These are phyloP conservation scores for Fragaria nilgerrensis DNA, from an alignment of 306 rosid genomes.

Conservation along the genomic window DNA sequence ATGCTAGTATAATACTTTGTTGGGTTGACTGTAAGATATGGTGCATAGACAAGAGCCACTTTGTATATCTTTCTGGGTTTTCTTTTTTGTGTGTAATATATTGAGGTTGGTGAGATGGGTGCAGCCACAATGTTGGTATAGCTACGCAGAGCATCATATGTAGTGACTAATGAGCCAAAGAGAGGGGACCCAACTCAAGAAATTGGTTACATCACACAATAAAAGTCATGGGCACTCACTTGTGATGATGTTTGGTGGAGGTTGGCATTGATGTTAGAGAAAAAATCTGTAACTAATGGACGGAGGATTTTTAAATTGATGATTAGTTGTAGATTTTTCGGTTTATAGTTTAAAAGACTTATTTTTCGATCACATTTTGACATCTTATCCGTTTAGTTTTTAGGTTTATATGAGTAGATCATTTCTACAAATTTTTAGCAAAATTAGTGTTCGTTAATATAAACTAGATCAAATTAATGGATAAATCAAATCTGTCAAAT, in stretches of 20 bases:
- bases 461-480: too few species aligned
- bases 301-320: too few species aligned
- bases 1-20: conserved; percentile 1
- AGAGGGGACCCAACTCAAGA: conserved; percentile 17
- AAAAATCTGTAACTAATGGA: not conserved
- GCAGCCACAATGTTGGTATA: not conserved
- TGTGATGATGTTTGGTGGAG: conserved; percentile 6
- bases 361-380: too few species aligned
- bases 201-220: conserved; percentile 29
- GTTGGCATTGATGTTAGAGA: conserved; percentile 5
- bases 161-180: not conserved
- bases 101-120: conserved; percentile 2
- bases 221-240: conserved; percentile 19
- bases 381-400: too few species aligned
- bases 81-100: not conserved
- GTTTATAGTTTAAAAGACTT: too few species aligned
- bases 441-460: too few species aligned
- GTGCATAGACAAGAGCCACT: not conserved
- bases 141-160: not conserved
- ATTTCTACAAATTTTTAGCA: too few species aligned
- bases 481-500: too few species aligned
- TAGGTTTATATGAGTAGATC: too few species aligned
- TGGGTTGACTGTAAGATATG: conserved; percentile 15
- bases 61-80: not conserved
- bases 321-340: too few species aligned